Evolutionary conservation across 805 yeast genomes (phyloP).

Genomic region (Yarrowia hollandica): DNA sequence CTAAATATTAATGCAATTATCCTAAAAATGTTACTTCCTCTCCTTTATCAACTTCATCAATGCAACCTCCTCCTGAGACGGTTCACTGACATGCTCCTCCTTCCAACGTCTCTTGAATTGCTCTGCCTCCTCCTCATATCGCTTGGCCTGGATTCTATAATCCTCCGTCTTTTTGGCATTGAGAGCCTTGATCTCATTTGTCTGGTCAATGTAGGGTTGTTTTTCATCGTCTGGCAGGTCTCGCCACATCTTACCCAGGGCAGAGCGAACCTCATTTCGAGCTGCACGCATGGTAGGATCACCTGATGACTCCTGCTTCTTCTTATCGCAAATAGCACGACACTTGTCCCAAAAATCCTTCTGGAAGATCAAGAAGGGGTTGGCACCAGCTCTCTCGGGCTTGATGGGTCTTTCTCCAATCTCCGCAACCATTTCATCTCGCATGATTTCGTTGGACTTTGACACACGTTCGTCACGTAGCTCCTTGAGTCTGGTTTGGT

Average conservation of each 20-base stretch:
- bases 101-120: conserved; percentile 44
- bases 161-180: conserved; percentile 42
- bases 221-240: conserved; percentile 43
- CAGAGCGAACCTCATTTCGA: conserved; percentile 45
- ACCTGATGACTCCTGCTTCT: conserved; percentile 38
- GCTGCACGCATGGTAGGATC: conserved; percentile 41
- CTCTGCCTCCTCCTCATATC: conserved; percentile 44
- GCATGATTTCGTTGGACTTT: conserved; percentile 40
- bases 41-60: conserved; percentile 33
- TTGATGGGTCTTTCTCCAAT: conserved; percentile 44
- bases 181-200: conserved; percentile 41
- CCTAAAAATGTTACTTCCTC: not conserved
- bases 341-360: conserved; percentile 47
- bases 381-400: conserved; percentile 45
- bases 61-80: conserved; percentile 37
- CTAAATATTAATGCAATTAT: conserved; percentile 22
- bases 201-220: conserved; percentile 43
- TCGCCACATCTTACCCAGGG: conserved; percentile 46
- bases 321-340: conserved; percentile 42
- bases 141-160: conserved; percentile 39
- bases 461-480: conserved; percentile 38
- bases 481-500: conserved; percentile 37
- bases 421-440: conserved; percentile 41
- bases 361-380: conserved; percentile 46
- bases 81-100: conserved; percentile 41